Evolutionary conservation across 2,329 filamentous ascomycete genomes (phyloP).

Genomic region (Corinectria fuckeliana): DNA sequence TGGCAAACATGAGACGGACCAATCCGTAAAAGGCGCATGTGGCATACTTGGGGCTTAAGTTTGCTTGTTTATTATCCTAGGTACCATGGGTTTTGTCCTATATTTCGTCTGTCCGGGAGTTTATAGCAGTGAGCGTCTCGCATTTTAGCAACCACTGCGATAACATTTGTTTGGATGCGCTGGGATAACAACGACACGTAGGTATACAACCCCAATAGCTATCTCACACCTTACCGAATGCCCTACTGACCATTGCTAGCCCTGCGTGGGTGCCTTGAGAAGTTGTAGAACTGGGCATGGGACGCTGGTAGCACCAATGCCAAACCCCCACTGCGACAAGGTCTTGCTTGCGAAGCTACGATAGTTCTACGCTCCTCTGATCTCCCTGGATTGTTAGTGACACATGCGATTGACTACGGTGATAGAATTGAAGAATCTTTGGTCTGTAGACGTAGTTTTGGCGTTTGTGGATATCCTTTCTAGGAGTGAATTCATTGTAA

Average conservation of each 20-base stretch:
- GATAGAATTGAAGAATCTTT: too few species aligned
- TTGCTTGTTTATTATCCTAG: constrained; percentile 4
- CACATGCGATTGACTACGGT: too few species aligned
- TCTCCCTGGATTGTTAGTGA: too few species aligned
- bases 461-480: neutral
- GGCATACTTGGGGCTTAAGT: too few species aligned
- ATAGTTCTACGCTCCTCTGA: too few species aligned
- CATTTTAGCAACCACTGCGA: neutral
- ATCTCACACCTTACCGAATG: neutral
- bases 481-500: constrained; percentile 18
- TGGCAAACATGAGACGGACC: constrained; percentile 53
- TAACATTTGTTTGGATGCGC: too few species aligned
- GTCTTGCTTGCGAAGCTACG: neutral
- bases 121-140: neutral
- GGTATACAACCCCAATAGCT: neutral
- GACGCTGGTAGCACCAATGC: neutral
- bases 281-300: neutral
- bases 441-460: neutral
- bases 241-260: too few species aligned
- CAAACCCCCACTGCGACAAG: neutral
- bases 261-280: neutral
- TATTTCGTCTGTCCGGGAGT: neutral
- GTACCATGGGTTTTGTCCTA: neutral
- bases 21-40: neutral
- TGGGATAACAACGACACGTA: neutral